Percentiles rank a stretch among this genome's conserved stretches.
These are phyloP conservation scores for Leishmania martiniquensis DNA, from an alignment of 208 protist genomes.

Conservation along the genomic window DNA sequence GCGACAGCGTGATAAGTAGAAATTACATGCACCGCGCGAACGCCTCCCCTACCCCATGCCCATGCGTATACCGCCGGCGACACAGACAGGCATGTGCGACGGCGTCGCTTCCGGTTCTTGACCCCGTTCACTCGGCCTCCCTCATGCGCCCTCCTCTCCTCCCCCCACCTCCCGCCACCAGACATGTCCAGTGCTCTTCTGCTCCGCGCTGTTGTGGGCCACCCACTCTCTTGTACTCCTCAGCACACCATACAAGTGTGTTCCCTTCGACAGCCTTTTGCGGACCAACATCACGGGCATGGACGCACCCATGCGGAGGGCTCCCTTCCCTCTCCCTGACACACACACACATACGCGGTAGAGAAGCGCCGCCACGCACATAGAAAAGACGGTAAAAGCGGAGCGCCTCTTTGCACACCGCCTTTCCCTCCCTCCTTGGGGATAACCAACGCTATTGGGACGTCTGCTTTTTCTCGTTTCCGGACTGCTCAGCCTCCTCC, in stretches of 20 bases:
- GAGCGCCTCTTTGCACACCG: background rate
- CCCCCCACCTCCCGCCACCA: background rate
- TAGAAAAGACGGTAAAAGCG: too few relatives aligned
- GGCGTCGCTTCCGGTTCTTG: background rate
- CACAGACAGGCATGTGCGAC: background rate
- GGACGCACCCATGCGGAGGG: background rate
- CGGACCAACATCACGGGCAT: background rate
- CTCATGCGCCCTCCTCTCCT: background rate
- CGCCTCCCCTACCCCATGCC: background rate
- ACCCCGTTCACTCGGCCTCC: background rate
- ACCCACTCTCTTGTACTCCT: too few relatives aligned
- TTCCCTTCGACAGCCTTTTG: too few relatives aligned
- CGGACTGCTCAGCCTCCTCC: background rate
- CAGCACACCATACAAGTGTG: too few relatives aligned
- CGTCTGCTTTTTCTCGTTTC: background rate
- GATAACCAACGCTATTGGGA: background rate
- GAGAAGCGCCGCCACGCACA: too few relatives aligned
- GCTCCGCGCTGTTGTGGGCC: constrained; percentile 1
- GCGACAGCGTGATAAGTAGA: background rate
- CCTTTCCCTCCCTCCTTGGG: background rate
- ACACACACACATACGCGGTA: background rate
- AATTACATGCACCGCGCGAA: background rate
- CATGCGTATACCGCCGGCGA: background rate
- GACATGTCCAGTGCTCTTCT: background rate
- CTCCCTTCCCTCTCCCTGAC: background rate